Evolutionary conservation across 345 rosid genomes (phyloP).

Genomic region (Laguncularia racemosa): DNA sequence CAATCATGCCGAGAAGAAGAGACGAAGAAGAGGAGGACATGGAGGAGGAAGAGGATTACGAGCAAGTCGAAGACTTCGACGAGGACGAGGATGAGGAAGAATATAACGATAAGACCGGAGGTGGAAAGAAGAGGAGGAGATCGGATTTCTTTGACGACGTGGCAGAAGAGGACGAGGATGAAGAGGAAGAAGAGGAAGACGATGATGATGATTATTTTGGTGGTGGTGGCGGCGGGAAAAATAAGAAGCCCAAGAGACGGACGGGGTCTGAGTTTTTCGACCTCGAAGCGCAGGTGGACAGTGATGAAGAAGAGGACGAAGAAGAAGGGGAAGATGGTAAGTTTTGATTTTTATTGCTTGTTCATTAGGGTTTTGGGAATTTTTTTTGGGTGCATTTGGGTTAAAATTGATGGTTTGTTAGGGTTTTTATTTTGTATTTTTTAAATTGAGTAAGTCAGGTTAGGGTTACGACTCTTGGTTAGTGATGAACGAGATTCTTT

Average conservation of each 20-base stretch:
- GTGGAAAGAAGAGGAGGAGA: conserved; percentile 59
- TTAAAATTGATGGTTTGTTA: too few species aligned
- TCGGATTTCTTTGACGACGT: conserved; percentile 71
- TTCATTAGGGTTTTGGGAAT: too few species aligned
- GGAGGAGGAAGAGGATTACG: conserved; percentile 38
- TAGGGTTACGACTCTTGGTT: too few species aligned
- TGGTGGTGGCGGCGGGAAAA: conserved; percentile 24
- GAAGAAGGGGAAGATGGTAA: conserved; percentile 82
- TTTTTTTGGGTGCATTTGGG: too few species aligned
- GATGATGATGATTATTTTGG: conserved; percentile 48
- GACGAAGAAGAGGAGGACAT: conserved; percentile 10
- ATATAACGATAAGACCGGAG: conserved; percentile 22
- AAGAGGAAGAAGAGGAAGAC: conserved; percentile 59
- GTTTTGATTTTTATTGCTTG: background rate
- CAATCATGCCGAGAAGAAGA: too few species aligned
- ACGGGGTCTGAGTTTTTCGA: conserved; percentile 48
- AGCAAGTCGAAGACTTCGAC: background rate
- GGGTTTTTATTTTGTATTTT: too few species aligned
- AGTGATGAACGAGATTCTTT: too few species aligned
- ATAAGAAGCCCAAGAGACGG: conserved; percentile 31
- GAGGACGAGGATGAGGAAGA: conserved; percentile 57
- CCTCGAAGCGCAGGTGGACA: conserved; percentile 61
- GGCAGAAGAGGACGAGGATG: conserved; percentile 86
- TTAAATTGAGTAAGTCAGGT: too few species aligned
- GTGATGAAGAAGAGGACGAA: conserved; percentile 89